Base-by-base conservation (phyloP, 495 filamentous ascomycete genomes). In the Clavariopsis aquatica region DNA sequence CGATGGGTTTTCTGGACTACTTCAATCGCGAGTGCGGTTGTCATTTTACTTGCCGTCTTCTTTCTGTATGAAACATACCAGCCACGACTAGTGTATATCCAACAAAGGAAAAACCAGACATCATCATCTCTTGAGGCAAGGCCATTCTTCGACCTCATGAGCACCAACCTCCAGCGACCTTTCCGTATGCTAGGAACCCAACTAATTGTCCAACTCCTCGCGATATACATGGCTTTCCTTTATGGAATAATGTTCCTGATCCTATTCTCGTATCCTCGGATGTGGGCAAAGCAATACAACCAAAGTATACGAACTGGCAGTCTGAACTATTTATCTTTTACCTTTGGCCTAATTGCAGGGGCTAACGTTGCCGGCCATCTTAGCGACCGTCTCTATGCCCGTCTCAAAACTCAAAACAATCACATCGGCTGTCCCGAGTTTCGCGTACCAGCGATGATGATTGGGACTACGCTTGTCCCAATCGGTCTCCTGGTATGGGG, bases 281-380 rank as follows among this genome's bases (percentile, higher is more conserved):
- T 76, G 8, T 76, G 83, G 80, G 82, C 79, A 6, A 49, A 64
- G 34, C 4, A n/a, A 52, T 76, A 75, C 54, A 19, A 58, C 26
- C 45, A 76, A 41, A 57, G 34, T 41, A 52, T 57, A 17, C 34
- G 54, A 3, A 76, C 75, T 22, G 72, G 66, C 34, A 69, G 74
- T 6, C 62, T 80, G 12, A 73, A 81, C 52, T 80, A 79, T 61
- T 69, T 81, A 28, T 72, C 75, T 0, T 49, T 79, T 1, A 75
- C 66, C 4, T 22, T 78, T 0, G 78, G 78, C 3, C 74, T 71
- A 65, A 57, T 74, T 41, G 12, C 75, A n/a, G 78, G 78, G 23
- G 66, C 71, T 2, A 66, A 75, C 45, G 52, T 75, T 12, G 63
- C 60, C 23, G 72, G 66, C 9, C 70, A 23, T 49, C 52, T 72